phyloP scores from a whole-genome alignment of 1,139 yeast genomes.

The Pichia sp. region DNA sequence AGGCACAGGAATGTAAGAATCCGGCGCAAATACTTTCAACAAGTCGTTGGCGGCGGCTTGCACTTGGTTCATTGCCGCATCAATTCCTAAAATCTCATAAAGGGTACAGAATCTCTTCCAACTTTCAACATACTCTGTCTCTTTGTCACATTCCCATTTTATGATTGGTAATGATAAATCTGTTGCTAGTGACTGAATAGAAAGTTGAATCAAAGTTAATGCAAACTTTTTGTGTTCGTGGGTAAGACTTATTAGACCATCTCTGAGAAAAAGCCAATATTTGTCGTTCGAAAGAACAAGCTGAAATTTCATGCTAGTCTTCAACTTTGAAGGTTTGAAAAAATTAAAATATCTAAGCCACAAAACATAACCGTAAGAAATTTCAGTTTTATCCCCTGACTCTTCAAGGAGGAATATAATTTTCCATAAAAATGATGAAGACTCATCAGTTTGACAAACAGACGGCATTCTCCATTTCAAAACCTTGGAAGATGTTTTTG shows the following conservation, averaged over 20 bases:
- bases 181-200: slow-evolving; percentile 45
- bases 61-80: slow-evolving; percentile 82
- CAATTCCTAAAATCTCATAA: slow-evolving; percentile 77
- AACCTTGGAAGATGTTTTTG: slow-evolving; percentile 36
- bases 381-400: slow-evolving; percentile 34
- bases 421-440: slow-evolving; percentile 41
- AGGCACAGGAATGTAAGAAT: slow-evolving; percentile 48
- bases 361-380: slow-evolving; percentile 45
- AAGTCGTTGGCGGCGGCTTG: slow-evolving; percentile 73
- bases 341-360: slow-evolving; percentile 51
- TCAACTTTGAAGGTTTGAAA: slow-evolving; percentile 23
- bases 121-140: slow-evolving; percentile 39
- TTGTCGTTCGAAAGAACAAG: slow-evolving; percentile 34
- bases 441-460: slow-evolving; percentile 30
- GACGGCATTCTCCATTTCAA: slow-evolving; percentile 47
- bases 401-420: slow-evolving; percentile 38
- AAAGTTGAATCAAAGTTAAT: slow-evolving; percentile 60
- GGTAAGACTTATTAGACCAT: slow-evolving; percentile 50
- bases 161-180: slow-evolving; percentile 43
- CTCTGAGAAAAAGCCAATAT: slow-evolving; percentile 61
- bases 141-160: slow-evolving; percentile 40
- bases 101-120: slow-evolving; percentile 76
- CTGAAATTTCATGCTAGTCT: slow-evolving; percentile 32
- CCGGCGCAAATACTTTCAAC: slow-evolving; percentile 48
- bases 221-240: slow-evolving; percentile 73